phyloP scores from a whole-genome alignment of 2,329 filamentous ascomycete species.

The Apiospora saccharicola region DNA sequence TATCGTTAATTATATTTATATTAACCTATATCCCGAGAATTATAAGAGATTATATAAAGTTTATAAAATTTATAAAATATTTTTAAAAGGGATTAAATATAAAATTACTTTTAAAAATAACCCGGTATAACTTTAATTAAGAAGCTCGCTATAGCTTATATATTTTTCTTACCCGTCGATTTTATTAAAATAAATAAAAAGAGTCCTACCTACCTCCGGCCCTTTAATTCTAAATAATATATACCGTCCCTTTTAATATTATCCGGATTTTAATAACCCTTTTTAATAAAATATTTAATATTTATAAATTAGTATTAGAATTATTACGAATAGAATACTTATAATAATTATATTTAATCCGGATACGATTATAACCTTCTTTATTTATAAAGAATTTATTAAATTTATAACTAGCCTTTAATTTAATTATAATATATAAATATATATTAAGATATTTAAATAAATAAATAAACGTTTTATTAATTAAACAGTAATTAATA shows the following conservation, averaged over 20 bases:
- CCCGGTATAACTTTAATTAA: not conserved
- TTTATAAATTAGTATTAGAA: not conserved
- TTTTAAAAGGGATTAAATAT: not conserved
- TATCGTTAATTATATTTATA: not conserved
- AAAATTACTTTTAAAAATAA: not conserved
- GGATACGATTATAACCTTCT: not conserved
- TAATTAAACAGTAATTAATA: not conserved
- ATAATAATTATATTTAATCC: slow-evolving; percentile 1
- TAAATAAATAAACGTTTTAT: too few relatives aligned
- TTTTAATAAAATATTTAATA: not conserved
- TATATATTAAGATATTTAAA: too few relatives aligned
- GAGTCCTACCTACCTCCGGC: not conserved
- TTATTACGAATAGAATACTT: not conserved
- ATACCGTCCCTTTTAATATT: not conserved
- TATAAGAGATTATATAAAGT: not conserved
- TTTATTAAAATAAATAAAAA: not conserved
- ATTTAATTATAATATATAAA: not conserved
- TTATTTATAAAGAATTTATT: not conserved
- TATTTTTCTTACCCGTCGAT: not conserved
- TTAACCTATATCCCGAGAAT: too few relatives aligned
- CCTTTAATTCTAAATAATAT: not conserved
- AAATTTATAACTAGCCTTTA: not conserved
- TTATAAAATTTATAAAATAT: not conserved
- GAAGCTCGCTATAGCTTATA: not conserved
- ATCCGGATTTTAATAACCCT: too few relatives aligned